phyloP scores from a whole-genome alignment of 192 early-diverging fungal species.

The Backusella mclennaniae region DNA sequence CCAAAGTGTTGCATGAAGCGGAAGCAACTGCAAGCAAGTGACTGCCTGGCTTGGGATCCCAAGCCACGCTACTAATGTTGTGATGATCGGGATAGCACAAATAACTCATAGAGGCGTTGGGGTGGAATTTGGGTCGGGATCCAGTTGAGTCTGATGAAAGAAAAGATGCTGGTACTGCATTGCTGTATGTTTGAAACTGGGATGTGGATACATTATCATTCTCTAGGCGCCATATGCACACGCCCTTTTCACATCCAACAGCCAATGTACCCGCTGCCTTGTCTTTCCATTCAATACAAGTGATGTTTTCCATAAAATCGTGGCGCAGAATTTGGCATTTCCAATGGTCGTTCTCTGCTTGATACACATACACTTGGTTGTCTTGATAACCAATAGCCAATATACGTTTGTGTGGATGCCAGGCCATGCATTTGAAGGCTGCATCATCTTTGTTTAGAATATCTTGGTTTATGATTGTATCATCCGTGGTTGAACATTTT shows the following conservation, averaged over 20 bases:
- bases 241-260: constrained; percentile 47
- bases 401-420: constrained; percentile 70
- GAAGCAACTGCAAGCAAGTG: constrained; percentile 42
- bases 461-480: neutral
- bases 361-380: constrained; percentile 68
- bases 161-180: neutral
- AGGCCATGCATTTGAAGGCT: constrained; percentile 61
- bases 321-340: constrained; percentile 36
- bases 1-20: constrained; percentile 22
- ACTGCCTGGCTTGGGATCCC: constrained; percentile 52
- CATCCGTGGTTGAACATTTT: neutral
- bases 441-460: neutral
- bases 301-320: constrained; percentile 40
- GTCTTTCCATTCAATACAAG: constrained; percentile 52
- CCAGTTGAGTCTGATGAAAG: neutral
- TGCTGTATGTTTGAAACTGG: neutral
- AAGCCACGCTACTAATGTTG: constrained; percentile 43
- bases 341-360: constrained; percentile 56
- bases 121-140: neutral
- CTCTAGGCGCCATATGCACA: constrained; percentile 49
- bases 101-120: constrained; percentile 42
- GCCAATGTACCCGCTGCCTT: constrained; percentile 38
- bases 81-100: constrained; percentile 35
- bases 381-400: constrained; percentile 70
- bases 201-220: neutral